Conservation (phyloP, 2,329 filamentous ascomycete genomes). For the Macroventuria anomochaeta region DNA sequence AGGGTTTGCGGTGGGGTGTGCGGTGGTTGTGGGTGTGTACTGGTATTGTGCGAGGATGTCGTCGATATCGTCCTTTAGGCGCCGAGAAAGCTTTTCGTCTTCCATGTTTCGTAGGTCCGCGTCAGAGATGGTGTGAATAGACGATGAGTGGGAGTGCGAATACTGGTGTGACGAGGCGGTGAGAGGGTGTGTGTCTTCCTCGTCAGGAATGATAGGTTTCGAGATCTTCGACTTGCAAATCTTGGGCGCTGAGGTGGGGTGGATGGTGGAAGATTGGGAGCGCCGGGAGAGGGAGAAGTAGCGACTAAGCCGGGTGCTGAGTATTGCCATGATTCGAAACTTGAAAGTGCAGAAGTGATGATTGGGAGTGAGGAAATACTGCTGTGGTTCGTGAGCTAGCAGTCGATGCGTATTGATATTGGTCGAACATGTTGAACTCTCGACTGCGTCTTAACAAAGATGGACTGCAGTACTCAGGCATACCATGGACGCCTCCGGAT, state of each 20-base stretch:
- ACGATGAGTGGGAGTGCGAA: not conserved
- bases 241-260: not conserved
- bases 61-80: not conserved
- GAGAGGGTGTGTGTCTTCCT: not conserved
- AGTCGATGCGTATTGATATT: no score
- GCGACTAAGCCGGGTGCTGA: conserved; percentile 5
- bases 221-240: conserved; percentile 3
- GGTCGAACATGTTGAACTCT: no score
- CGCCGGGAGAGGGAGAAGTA: not conserved
- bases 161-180: not conserved
- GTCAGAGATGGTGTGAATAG: conserved; percentile 5
- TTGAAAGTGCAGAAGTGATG: not conserved
- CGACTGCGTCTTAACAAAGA: no score
- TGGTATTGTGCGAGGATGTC: not conserved
- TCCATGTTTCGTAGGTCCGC: not conserved
- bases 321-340: not conserved
- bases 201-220: not conserved
- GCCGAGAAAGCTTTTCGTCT: not conserved
- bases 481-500: no score
- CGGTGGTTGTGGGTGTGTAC: not conserved
- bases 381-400: not conserved
- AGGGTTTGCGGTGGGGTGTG: not conserved
- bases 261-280: not conserved
- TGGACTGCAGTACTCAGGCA: no score
- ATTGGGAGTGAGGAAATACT: not conserved